A percentile compares a stretch with the other conserved stretches of the same genome.
phyloP scores from a whole-genome alignment of 2,329 filamentous ascomycete genomes.

The Cryphonectria parasitica region DNA sequence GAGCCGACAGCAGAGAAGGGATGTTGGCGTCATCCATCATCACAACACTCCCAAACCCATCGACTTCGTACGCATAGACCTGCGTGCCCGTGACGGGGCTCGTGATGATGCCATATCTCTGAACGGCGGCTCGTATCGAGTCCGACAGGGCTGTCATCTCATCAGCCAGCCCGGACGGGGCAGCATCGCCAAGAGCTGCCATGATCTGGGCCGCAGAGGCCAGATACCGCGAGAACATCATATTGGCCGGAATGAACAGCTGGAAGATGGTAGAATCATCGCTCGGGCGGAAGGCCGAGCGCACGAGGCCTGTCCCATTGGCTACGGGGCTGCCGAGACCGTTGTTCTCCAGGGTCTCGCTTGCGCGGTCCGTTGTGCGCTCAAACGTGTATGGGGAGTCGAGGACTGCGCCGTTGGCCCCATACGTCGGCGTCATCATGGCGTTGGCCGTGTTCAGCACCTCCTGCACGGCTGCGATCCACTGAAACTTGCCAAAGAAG shows the following conservation, averaged over 20 bases:
- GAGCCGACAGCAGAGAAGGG: slow-evolving; percentile 63
- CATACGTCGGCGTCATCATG: slow-evolving; percentile 77
- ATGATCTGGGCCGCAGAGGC: slow-evolving; percentile 52
- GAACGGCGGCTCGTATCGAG: slow-evolving; percentile 44
- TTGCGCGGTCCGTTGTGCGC: slow-evolving; percentile 71
- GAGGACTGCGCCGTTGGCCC: slow-evolving; percentile 59
- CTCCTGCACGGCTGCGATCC: slow-evolving; percentile 72
- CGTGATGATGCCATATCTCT: slow-evolving; percentile 53
- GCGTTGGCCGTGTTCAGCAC: slow-evolving; percentile 70
- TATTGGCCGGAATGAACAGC: slow-evolving; percentile 88
- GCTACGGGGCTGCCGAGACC: slow-evolving; percentile 82
- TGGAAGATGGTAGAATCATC: slow-evolving; percentile 87
- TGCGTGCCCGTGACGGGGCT: slow-evolving; percentile 15
- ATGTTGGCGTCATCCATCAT: slow-evolving; percentile 73
- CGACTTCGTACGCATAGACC: slow-evolving; percentile 72
- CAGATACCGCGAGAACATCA: slow-evolving; percentile 75
- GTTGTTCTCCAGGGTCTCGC: slow-evolving; percentile 77
- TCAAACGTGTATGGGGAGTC: slow-evolving; percentile 74
- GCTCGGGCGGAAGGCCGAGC: slow-evolving; percentile 87
- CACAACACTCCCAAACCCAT: slow-evolving; percentile 65
- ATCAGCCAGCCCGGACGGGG: slow-evolving; percentile 51
- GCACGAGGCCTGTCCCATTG: slow-evolving; percentile 77
- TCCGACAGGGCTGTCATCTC: slow-evolving; percentile 62
- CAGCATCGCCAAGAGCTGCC: slow-evolving; percentile 42
- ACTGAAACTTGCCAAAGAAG: slow-evolving; percentile 74